Conservation (phyloP, 192 early-diverging fungal species). For the Entomortierella chlamydospora region DNA sequence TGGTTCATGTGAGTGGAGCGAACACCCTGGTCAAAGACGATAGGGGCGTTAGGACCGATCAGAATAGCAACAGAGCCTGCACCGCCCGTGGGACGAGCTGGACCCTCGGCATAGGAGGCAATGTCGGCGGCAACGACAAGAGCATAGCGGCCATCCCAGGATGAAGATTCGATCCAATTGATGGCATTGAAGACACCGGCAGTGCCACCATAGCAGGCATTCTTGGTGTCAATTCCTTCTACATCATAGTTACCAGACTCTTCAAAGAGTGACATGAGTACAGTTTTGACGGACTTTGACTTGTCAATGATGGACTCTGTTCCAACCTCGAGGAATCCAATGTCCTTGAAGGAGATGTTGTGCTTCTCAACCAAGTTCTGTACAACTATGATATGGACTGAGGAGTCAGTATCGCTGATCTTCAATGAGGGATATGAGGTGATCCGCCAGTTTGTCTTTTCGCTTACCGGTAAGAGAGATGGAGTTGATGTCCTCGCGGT, state of each 20-base stretch:
- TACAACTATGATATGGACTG: conserved; percentile 86
- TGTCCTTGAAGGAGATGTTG: conserved; percentile 82
- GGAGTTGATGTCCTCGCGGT: conserved; percentile 95
- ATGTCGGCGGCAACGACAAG: conserved; percentile 95
- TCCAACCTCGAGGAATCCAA: conserved; percentile 97
- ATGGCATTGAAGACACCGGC: conserved; percentile 96
- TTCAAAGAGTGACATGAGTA: conserved; percentile 94
- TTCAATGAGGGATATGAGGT: too few species aligned
- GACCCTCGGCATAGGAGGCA: conserved; percentile 93
- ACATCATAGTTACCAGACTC: conserved; percentile 93
- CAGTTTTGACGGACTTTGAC: conserved; percentile 97
- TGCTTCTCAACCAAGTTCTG: conserved; percentile 94
- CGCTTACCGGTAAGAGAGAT: conserved; percentile 87
- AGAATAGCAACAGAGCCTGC: conserved; percentile 92
- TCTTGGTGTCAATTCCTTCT: conserved; percentile 97
- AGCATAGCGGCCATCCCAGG: conserved; percentile 94
- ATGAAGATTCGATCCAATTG: conserved; percentile 96
- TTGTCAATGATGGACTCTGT: conserved; percentile 99
- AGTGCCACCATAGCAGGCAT: conserved; percentile 99
- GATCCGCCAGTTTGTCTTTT: too few species aligned
- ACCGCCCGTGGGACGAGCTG: conserved; percentile 94
- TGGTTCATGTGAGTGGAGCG: conserved; percentile 96
- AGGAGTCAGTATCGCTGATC: too few species aligned
- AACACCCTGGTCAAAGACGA: conserved; percentile 91
- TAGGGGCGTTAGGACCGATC: conserved; percentile 91